These are phyloP conservation scores for Huntiella bhutanensis DNA, from an alignment of 2,329 filamentous ascomycete species.

Conservation along the genomic window DNA sequence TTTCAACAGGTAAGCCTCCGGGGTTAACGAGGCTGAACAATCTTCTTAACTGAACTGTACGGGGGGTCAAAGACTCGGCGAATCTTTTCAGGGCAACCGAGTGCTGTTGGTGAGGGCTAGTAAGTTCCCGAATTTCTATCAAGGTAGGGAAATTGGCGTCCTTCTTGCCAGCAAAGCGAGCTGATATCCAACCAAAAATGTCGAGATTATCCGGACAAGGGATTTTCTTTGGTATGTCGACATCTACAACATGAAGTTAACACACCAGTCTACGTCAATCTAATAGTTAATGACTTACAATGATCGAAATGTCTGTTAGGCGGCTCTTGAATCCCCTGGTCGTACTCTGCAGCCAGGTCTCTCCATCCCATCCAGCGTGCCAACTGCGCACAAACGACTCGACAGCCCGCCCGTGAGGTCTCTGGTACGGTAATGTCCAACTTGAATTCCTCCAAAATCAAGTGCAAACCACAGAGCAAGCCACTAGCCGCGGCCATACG, in stretches of 20 bases:
- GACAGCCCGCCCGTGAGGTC: slow-evolving; percentile 32
- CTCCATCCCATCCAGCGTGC: slow-evolving; percentile 63
- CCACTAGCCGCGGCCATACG: slow-evolving; percentile 44
- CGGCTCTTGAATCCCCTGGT: slow-evolving; percentile 33
- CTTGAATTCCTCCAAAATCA: slow-evolving; percentile 80
- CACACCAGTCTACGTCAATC: not conserved
- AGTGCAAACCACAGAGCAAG: slow-evolving; percentile 58
- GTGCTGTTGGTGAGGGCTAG: not conserved
- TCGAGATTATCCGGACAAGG: slow-evolving; percentile 19
- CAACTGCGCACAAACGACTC: slow-evolving; percentile 63
- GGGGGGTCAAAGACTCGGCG: slow-evolving; percentile 31
- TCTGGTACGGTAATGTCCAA: slow-evolving; percentile 41
- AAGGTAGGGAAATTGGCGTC: slow-evolving; percentile 24
- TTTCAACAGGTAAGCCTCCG: slow-evolving; percentile 29
- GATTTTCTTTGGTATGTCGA: slow-evolving; percentile 14
- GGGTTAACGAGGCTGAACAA: slow-evolving; percentile 42
- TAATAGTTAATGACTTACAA: slow-evolving; percentile 16
- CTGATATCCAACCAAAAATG: slow-evolving; percentile 35
- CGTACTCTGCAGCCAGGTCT: slow-evolving; percentile 28
- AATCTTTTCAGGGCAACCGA: not conserved
- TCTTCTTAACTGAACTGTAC: slow-evolving; percentile 49
- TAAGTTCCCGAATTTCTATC: slow-evolving; percentile 19
- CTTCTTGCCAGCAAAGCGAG: slow-evolving; percentile 22
- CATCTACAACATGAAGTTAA: slow-evolving; percentile 15
- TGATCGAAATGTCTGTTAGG: slow-evolving; percentile 21